Percentiles rank a stretch among this genome's conserved stretches.
These are phyloP conservation scores for Benincasa hispida DNA, from an alignment of 306 rosid species.

Conservation along the genomic window DNA sequence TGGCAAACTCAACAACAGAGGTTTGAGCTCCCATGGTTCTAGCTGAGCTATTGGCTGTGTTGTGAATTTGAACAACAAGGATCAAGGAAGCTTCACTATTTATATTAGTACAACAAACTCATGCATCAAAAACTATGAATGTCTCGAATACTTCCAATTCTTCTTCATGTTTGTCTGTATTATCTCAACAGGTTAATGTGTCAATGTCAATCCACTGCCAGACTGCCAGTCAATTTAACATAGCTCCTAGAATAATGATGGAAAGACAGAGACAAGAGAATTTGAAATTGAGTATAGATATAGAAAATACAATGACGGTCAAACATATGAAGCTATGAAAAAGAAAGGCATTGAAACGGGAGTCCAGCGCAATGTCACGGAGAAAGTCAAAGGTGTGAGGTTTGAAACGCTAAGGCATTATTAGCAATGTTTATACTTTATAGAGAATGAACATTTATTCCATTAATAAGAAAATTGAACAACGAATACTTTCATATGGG, in stretches of 20 bases:
- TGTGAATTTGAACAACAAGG: constrained; percentile 3
- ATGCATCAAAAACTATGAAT: not conserved
- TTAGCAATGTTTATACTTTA: not conserved
- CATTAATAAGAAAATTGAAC: not conserved
- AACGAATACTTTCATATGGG: not conserved
- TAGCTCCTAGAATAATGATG: not conserved
- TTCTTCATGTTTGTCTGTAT: not conserved
- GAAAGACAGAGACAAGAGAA: not conserved
- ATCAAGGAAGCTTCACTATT: constrained; percentile 24
- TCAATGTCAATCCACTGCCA: not conserved
- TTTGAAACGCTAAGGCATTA: not conserved
- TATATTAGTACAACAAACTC: not conserved
- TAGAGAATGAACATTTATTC: not conserved
- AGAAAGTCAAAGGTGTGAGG: not conserved
- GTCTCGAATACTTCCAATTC: not conserved
- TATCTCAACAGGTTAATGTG: not conserved
- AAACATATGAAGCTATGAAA: not conserved
- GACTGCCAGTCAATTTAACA: not conserved
- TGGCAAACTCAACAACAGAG: not conserved
- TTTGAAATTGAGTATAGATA: not conserved
- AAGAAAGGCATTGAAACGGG: not conserved
- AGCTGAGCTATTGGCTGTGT: not conserved
- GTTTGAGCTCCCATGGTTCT: not conserved
- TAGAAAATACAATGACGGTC: not conserved
- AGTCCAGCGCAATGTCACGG: not conserved